Evolutionary conservation across 2,329 filamentous ascomycete species (phyloP).

Genomic region (Botrytis tulipae): DNA sequence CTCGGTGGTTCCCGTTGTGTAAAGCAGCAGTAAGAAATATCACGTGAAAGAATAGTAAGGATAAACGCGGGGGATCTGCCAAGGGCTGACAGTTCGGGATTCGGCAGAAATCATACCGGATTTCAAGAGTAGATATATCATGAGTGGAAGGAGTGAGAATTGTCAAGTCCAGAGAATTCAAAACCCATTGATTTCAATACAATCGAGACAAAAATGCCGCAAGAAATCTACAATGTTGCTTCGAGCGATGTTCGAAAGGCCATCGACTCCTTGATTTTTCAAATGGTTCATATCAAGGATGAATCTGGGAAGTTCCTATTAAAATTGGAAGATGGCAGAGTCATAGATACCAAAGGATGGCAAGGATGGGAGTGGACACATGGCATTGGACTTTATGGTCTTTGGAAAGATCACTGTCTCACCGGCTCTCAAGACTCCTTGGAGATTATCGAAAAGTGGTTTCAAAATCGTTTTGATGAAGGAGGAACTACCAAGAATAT

Average conservation of each 20-base stretch:
- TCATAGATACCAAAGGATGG: constrained; percentile 75
- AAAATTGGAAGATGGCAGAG: constrained; percentile 65
- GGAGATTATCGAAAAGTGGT: constrained; percentile 71
- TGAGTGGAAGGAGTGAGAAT: background rate
- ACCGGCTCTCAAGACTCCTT: constrained; percentile 62
- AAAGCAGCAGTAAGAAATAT: background rate
- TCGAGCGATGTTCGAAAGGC: constrained; percentile 48
- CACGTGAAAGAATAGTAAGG: constrained; percentile 8
- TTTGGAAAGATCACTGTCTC: constrained; percentile 78
- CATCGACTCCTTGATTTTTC: constrained; percentile 67
- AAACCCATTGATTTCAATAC: background rate
- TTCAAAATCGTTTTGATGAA: constrained; percentile 55
- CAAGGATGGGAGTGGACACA: constrained; percentile 83
- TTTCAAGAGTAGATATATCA: background rate
- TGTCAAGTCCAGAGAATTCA: background rate
- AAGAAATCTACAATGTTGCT: constrained; percentile 43
- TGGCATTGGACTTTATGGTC: constrained; percentile 74
- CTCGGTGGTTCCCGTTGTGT: background rate
- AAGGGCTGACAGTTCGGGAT: background rate
- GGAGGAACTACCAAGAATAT: constrained; percentile 72
- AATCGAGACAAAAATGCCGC: constrained; percentile 18
- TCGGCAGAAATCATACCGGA: constrained; percentile 9
- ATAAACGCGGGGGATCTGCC: constrained; percentile 12
- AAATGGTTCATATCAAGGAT: constrained; percentile 76
- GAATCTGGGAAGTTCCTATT: constrained; percentile 71